Evolutionary conservation across 192 early-diverging fungal genomes (phyloP).

Genomic region (Neocallimastix lanati): DNA sequence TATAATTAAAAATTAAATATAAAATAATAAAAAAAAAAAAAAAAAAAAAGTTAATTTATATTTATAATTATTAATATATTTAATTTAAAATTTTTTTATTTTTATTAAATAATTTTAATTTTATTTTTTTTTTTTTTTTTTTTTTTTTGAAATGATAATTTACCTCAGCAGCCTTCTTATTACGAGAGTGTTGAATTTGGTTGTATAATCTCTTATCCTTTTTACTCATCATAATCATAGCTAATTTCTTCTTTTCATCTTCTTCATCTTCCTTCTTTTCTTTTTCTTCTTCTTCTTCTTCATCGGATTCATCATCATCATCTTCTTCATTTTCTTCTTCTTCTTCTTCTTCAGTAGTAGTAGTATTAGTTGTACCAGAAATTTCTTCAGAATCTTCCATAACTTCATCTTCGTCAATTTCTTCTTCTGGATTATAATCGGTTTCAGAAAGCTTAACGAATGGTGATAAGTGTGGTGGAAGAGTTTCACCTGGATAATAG

Average conservation of each 20-base stretch:
- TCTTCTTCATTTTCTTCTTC: conserved; percentile 31
- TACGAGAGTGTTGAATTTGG: conserved; percentile 55
- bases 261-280: conserved; percentile 28
- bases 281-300: conserved; percentile 4
- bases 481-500: conserved; percentile 61
- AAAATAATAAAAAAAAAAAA: too few relatives aligned
- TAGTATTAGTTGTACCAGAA: conserved; percentile 18
- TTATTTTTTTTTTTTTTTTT: too few relatives aligned
- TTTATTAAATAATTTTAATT: too few relatives aligned
- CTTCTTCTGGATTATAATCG: conserved; percentile 59
- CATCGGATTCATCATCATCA: conserved; percentile 25
- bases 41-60: too few relatives aligned
- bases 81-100: too few relatives aligned
- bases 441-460: conserved; percentile 72
- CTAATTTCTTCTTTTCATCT: conserved; percentile 46
- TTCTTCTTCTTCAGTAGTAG: conserved; percentile 36
- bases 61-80: too few relatives aligned
- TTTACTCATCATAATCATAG: conserved; percentile 74
- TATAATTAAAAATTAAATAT: too few relatives aligned
- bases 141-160: too few relatives aligned
- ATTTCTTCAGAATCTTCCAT: conserved; percentile 9
- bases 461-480: conserved; percentile 86
- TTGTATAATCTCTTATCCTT: conserved; percentile 60
- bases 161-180: conserved; percentile 47
- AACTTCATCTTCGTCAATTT: conserved; percentile 16